These are phyloP conservation scores for Trichoderma reesei DNA, from an alignment of 495 filamentous ascomycete species.

Conservation along the genomic window DNA sequence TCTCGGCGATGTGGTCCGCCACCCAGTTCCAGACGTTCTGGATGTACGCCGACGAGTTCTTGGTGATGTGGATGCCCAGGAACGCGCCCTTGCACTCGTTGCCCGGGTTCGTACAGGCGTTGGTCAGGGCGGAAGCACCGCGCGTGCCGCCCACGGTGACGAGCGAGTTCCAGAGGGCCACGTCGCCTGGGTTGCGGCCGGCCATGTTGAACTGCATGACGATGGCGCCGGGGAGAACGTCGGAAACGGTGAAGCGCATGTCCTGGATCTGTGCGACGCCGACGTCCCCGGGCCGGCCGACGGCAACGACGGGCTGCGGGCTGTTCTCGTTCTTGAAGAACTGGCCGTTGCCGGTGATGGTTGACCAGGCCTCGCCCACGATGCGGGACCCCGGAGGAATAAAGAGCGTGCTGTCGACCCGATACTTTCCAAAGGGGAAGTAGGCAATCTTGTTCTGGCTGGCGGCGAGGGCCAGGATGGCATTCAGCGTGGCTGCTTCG, in stretches of 20 bases:
- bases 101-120: conserved; percentile 34
- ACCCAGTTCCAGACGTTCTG: conserved; percentile 66
- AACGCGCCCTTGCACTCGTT: conserved; percentile 42
- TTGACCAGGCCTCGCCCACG: conserved; percentile 76
- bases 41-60: conserved; percentile 41
- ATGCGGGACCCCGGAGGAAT: conserved; percentile 55
- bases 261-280: conserved; percentile 75
- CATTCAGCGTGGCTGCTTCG: conserved; percentile 53
- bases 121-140: conserved; percentile 49
- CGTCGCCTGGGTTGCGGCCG: conserved; percentile 51
- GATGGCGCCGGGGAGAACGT: conserved; percentile 56
- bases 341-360: conserved; percentile 70
- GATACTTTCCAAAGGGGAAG: conserved; percentile 50
- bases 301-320: conserved; percentile 59
- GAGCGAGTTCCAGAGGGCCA: conserved; percentile 78
- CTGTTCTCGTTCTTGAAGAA: conserved; percentile 61
- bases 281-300: conserved; percentile 64
- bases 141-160: conserved; percentile 60
- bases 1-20: conserved; percentile 83
- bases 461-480: conserved; percentile 38
- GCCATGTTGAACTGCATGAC: conserved; percentile 68
- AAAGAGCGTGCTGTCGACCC: conserved; percentile 55
- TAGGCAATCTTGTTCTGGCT: conserved; percentile 51
- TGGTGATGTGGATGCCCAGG: conserved; percentile 52
- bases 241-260: conserved; percentile 63